Conservation (phyloP, 345 rosid genomes). For the Eucalyptus albens region DNA sequence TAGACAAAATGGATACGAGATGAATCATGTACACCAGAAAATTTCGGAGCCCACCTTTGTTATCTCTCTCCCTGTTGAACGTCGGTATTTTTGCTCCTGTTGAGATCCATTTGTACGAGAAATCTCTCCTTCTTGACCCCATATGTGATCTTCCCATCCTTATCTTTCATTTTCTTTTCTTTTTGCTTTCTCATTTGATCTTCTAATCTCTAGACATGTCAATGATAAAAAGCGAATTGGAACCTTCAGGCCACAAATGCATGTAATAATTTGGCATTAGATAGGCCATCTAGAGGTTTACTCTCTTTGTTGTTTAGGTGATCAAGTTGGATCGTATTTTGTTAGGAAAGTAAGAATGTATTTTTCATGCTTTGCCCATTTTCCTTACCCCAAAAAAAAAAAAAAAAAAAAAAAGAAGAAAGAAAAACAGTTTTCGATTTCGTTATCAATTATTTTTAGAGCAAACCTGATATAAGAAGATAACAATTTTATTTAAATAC, state of each 20-base stretch:
- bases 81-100: neutral
- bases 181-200: neutral
- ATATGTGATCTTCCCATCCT: neutral
- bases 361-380: neutral
- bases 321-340: neutral
- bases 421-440: neutral
- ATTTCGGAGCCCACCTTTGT: neutral
- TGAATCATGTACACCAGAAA: neutral
- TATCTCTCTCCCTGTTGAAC: neutral
- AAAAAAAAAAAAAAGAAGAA: neutral
- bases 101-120: neutral
- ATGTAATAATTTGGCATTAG: neutral
- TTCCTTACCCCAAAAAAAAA: neutral
- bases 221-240: neutral
- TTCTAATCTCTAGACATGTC: neutral
- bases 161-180: neutral
- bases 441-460: neutral
- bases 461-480: neutral
- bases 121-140: neutral
- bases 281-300: neutral
- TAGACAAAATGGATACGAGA: neutral
- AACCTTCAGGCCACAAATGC: neutral
- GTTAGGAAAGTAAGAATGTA: neutral
- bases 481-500: neutral
- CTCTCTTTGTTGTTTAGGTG: neutral